A percentile compares a stretch with the other conserved stretches of the same genome.
Evolutionary conservation across 192 early-diverging fungal genomes (phyloP).

Genomic region (Umbelopsis ramanniana): DNA sequence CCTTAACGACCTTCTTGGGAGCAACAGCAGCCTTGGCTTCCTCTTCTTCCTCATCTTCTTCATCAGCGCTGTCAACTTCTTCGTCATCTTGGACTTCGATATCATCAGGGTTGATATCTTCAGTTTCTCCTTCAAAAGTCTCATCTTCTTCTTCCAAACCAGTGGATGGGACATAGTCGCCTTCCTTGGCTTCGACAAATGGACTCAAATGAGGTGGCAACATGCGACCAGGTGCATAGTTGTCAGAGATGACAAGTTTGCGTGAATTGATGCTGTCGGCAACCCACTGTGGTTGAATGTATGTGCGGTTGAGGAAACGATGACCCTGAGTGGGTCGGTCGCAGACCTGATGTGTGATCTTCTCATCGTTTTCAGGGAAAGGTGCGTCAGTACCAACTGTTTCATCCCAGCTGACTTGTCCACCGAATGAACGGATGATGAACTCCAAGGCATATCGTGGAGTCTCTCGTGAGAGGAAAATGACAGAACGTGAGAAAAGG

Average conservation of each 20-base stretch:
- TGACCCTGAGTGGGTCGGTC: slow-evolving; percentile 80
- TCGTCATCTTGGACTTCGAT: slow-evolving; percentile 51
- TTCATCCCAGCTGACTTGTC: slow-evolving; percentile 86
- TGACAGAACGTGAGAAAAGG: slow-evolving; percentile 67
- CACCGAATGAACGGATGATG: slow-evolving; percentile 89
- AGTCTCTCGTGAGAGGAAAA: slow-evolving; percentile 94
- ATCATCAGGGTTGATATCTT: slow-evolving; percentile 63
- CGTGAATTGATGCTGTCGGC: slow-evolving; percentile 92
- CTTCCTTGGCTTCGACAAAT: slow-evolving; percentile 84
- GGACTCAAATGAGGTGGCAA: slow-evolving; percentile 94
- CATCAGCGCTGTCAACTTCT: slow-evolving; percentile 41
- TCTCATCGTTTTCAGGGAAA: slow-evolving; percentile 76
- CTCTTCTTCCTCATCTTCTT: slow-evolving; percentile 37
- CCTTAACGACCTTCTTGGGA: slow-evolving; percentile 37
- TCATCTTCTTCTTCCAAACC: slow-evolving; percentile 49
- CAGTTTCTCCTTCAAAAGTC: slow-evolving; percentile 67
- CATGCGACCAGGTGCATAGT: slow-evolving; percentile 80
- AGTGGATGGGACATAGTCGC: slow-evolving; percentile 82
- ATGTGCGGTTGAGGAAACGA: slow-evolving; percentile 68
- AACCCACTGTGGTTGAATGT: slow-evolving; percentile 98
- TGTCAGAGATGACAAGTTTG: slow-evolving; percentile 62
- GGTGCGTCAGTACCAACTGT: slow-evolving; percentile 80
- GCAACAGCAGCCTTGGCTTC: slow-evolving; percentile 33
- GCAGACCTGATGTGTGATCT: slow-evolving; percentile 87
- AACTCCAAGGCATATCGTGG: slow-evolving; percentile 93